Evolutionary conservation across 148 eudicot genomes (phyloP).

Genomic region (Rhododendron williamsianum): DNA sequence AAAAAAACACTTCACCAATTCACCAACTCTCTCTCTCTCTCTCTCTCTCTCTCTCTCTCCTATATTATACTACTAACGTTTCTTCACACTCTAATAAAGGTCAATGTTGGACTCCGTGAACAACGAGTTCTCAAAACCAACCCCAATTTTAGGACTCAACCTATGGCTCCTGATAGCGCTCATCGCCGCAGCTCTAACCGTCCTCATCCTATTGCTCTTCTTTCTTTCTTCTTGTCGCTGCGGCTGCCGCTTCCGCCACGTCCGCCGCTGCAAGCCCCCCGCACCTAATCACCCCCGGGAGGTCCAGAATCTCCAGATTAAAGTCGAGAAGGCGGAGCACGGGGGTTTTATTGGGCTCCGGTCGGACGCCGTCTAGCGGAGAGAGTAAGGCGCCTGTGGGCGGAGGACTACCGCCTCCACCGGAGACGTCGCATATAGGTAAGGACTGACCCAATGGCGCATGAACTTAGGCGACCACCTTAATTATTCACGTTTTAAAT

Average conservation of each 20-base stretch:
- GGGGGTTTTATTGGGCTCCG: constrained; percentile 68
- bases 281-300: constrained; percentile 31
- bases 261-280: constrained; percentile 4
- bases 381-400: constrained; percentile 59
- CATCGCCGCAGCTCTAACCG: constrained; percentile 69
- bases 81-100: neutral
- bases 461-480: no score
- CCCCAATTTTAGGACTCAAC: constrained; percentile 80
- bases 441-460: constrained; percentile 40
- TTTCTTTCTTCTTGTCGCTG: constrained; percentile 72
- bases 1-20: no score
- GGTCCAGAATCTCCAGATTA: constrained; percentile 53
- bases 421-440: constrained; percentile 73
- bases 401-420: constrained; percentile 19
- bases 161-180: constrained; percentile 88
- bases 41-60: neutral
- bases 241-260: neutral
- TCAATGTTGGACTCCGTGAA: constrained; percentile 51
- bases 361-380: constrained; percentile 58
- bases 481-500: no score
- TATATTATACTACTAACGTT: no score
- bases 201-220: constrained; percentile 63
- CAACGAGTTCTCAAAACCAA: constrained; percentile 75
- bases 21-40: neutral
- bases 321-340: constrained; percentile 78